Evolutionary conservation across 306 rosid genomes (phyloP).

Genomic region (Herpetospermum pedunculosum): DNA sequence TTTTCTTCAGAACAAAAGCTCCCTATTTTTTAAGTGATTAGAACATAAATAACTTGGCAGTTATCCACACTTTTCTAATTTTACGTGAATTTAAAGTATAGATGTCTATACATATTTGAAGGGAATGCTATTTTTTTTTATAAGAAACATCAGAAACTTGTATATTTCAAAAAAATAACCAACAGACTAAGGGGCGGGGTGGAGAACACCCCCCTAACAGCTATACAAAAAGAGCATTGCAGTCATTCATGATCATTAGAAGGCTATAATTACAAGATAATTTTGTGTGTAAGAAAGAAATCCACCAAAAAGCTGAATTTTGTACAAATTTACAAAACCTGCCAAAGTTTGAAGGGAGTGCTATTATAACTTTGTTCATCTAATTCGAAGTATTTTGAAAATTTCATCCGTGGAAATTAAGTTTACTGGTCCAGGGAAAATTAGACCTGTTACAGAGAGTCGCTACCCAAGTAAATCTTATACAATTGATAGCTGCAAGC

Average conservation of each 20-base stretch:
- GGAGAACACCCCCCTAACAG: no score
- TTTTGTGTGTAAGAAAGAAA: no score
- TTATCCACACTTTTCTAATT: neutral
- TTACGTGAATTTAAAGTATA: neutral
- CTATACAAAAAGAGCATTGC: no score
- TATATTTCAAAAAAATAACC: no score
- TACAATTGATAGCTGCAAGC: neutral
- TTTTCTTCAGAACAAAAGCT: neutral
- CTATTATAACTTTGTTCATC: neutral
- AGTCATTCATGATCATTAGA: no score
- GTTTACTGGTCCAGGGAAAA: neutral
- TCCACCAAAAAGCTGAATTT: no score
- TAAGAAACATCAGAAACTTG: no score
- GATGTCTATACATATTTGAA: neutral
- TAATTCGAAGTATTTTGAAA: neutral
- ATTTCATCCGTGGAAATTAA: neutral
- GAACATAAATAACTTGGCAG: neutral
- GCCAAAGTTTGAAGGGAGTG: neutral
- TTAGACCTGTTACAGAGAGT: neutral
- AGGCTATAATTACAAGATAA: no score
- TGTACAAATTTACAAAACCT: no score
- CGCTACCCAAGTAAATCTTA: neutral
- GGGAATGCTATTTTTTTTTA: no score
- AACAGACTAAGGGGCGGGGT: no score
- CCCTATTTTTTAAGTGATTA: neutral